A percentile compares a stretch with the other conserved stretches of the same genome.
Evolutionary conservation across 306 rosid genomes (phyloP).

Genomic region (Canavalia gladiata): DNA sequence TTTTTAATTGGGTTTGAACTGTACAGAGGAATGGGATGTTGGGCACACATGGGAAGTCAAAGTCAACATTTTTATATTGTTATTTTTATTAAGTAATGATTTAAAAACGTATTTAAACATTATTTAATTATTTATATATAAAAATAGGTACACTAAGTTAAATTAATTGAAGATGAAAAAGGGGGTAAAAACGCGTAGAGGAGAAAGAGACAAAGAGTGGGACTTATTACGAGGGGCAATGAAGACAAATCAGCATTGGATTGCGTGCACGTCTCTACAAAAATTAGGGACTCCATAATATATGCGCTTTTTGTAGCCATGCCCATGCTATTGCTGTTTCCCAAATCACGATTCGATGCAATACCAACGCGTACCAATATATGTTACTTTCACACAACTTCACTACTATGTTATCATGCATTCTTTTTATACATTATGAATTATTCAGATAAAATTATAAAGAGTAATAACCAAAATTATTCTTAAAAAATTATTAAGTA

Average conservation of each 20-base stretch:
- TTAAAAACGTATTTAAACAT: background rate
- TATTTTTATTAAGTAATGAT: background rate
- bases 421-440: background rate
- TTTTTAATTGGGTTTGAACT: background rate
- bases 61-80: constrained; percentile 55
- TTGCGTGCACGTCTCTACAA: constrained; percentile 75
- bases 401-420: no score
- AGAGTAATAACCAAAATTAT: no score
- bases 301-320: constrained; percentile 26
- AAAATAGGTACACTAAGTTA: background rate
- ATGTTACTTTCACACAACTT: no score
- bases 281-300: background rate
- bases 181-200: constrained; percentile 67
- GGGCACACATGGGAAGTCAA: constrained; percentile 63
- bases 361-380: background rate
- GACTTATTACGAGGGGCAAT: constrained; percentile 40
- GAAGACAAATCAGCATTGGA: constrained; percentile 57
- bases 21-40: constrained; percentile 43
- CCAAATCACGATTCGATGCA: constrained; percentile 3
- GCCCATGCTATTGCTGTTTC: constrained; percentile 18
- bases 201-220: constrained; percentile 55
- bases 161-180: background rate
- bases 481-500: no score
- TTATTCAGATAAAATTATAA: background rate
- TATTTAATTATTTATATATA: background rate